Percentiles rank a stretch among this genome's conserved stretches.
Conservation (phyloP, 192 early-diverging fungal genomes). For the Rhizophagus clarus region DNA sequence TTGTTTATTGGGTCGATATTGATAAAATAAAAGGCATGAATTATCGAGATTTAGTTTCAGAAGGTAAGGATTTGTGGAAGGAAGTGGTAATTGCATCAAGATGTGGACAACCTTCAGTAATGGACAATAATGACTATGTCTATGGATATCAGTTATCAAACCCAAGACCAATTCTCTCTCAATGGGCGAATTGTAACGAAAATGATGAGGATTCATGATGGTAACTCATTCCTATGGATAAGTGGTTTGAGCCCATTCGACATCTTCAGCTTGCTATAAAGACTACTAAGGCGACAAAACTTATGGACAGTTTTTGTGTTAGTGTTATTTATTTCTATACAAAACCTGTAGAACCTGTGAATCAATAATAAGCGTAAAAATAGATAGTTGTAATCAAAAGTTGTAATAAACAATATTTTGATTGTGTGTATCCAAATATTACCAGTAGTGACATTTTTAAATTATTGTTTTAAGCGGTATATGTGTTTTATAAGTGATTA, state of each 20-base stretch:
- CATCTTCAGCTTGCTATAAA: constrained; percentile 11
- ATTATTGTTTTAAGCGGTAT: too few species aligned
- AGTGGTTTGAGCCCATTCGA: constrained; percentile 3
- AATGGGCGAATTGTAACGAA: neutral
- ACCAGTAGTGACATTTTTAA: too few species aligned
- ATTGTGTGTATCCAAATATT: too few species aligned
- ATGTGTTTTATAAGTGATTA: too few species aligned
- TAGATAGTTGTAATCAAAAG: too few species aligned
- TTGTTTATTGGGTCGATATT: neutral
- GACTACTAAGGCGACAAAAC: neutral
- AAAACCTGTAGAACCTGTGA: too few species aligned
- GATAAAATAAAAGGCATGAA: constrained; percentile 6
- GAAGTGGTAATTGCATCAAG: neutral
- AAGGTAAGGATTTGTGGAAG: neutral
- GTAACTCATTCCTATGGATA: neutral
- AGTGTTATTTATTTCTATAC: constrained; percentile 15
- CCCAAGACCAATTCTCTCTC: neutral
- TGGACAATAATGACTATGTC: neutral
- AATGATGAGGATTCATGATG: constrained; percentile 13
- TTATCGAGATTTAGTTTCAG: neutral
- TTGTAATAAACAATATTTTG: too few species aligned
- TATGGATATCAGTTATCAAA: constrained; percentile 10
- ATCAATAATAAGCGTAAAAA: too few species aligned
- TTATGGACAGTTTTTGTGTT: constrained; percentile 24
- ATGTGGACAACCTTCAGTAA: neutral